A percentile compares a stretch with the other conserved stretches of the same genome.
These are phyloP conservation scores for Fusarium sp. DNA, from an alignment of 2,329 filamentous ascomycete species.

Conservation along the genomic window DNA sequence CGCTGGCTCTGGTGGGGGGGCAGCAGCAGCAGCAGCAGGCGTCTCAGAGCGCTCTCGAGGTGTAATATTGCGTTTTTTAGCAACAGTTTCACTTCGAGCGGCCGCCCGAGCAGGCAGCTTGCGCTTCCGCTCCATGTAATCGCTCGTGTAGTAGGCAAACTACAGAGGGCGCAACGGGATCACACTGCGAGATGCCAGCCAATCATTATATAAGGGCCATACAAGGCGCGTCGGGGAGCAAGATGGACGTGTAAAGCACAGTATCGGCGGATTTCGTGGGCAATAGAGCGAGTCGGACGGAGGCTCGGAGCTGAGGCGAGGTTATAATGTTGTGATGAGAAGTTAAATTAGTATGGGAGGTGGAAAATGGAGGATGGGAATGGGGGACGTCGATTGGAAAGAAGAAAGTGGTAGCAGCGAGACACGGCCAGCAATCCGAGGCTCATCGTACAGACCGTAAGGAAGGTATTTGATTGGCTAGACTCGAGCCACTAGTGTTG, in stretches of 20 bases:
- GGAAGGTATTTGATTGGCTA: constrained; percentile 24
- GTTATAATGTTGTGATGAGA: constrained; percentile 4
- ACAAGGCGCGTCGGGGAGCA: constrained; percentile 41
- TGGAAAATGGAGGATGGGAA: constrained; percentile 35
- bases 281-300: neutral
- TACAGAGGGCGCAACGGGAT: constrained; percentile 27
- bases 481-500: constrained; percentile 3
- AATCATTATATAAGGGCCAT: constrained; percentile 50
- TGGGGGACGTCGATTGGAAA: constrained; percentile 25
- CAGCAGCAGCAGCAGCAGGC: constrained; percentile 54
- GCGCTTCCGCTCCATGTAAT: constrained; percentile 71
- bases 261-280: neutral
- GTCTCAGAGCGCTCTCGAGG: constrained; percentile 65
- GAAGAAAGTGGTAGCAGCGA: constrained; percentile 36
- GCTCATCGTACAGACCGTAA: constrained; percentile 35
- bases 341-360: constrained; percentile 23
- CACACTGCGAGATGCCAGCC: constrained; percentile 37
- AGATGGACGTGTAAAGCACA: constrained; percentile 25
- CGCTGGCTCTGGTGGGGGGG: constrained; percentile 40
- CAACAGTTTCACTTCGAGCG: constrained; percentile 67
- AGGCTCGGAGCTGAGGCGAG: constrained; percentile 19
- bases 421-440: constrained; percentile 37
- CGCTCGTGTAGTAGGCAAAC: constrained; percentile 23
- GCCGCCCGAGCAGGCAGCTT: constrained; percentile 72
- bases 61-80: constrained; percentile 69